Evolutionary conservation across 306 rosid genomes (phyloP).

Genomic region (Spatholobus suberectus): DNA sequence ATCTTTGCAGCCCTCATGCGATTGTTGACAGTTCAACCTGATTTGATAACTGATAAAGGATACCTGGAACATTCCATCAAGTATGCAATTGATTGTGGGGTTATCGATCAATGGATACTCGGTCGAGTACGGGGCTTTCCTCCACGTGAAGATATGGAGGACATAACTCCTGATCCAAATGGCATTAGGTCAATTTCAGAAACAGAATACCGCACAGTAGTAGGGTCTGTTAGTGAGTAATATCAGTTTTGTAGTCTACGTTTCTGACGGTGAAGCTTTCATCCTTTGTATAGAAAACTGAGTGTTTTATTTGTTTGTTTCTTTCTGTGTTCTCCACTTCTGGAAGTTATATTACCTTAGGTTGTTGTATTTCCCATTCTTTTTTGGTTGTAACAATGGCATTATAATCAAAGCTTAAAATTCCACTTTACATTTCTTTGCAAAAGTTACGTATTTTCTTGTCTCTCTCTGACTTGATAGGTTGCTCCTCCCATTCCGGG

Average conservation of each 20-base stretch:
- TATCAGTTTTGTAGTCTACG: conserved; percentile 38
- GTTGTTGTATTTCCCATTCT: conserved; percentile 48
- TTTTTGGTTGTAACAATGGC: conserved; percentile 48
- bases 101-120: conserved; percentile 84
- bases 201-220: conserved; percentile 66
- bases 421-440: conserved; percentile 9
- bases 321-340: conserved; percentile 51
- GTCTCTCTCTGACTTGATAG: conserved; percentile 32
- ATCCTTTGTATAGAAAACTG: conserved; percentile 49
- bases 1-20: conserved; percentile 77
- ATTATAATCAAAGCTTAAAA: conserved; percentile 39
- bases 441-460: conserved; percentile 9
- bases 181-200: conserved; percentile 80
- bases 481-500: not conserved
- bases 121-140: conserved; percentile 77
- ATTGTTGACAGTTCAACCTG: conserved; percentile 79
- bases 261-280: conserved; percentile 27
- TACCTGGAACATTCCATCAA: conserved; percentile 73
- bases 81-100: conserved; percentile 88
- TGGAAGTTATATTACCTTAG: conserved; percentile 37
- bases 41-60: conserved; percentile 72
- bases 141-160: conserved; percentile 69
- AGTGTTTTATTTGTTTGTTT: conserved; percentile 33
- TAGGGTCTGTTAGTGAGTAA: conserved; percentile 53
- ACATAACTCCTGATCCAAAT: conserved; percentile 62